Conservation (phyloP, 1,284 basidiomycete genomes). For the Peniophora sp. region DNA sequence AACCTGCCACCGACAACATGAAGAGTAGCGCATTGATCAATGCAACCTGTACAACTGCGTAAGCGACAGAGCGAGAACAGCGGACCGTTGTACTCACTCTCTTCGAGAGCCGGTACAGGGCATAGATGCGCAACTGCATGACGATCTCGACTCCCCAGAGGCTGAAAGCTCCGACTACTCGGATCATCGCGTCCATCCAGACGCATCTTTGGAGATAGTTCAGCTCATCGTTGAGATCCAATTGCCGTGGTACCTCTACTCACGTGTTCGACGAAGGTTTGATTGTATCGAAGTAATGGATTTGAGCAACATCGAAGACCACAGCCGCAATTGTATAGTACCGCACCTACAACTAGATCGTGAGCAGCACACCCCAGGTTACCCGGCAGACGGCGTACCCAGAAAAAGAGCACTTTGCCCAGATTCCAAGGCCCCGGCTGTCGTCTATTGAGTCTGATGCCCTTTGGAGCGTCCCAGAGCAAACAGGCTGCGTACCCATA, state of each 20-base stretch:
- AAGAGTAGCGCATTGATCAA: conserved; percentile 29
- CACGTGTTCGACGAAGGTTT: conserved; percentile 4
- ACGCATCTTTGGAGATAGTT: conserved; percentile 21
- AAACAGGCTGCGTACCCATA: background rate
- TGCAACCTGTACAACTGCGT: conserved; percentile 9
- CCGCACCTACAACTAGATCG: conserved; percentile 25
- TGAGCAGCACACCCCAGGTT: too few relatives aligned
- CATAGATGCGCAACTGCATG: conserved; percentile 33
- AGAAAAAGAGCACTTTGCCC: conserved; percentile 31
- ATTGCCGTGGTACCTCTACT: too few relatives aligned
- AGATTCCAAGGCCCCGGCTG: conserved; percentile 12
- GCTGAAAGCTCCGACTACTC: conserved; percentile 29
- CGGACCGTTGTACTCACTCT: conserved; percentile 24
- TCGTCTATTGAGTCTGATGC: background rate
- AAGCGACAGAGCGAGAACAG: too few relatives aligned
- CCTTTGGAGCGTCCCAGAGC: background rate
- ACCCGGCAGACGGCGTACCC: too few relatives aligned
- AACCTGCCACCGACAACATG: conserved; percentile 26
- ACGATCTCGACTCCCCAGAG: conserved; percentile 35
- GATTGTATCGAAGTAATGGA: conserved; percentile 26
- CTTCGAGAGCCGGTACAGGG: conserved; percentile 28
- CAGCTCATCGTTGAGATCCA: too few relatives aligned
- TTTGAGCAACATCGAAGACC: conserved; percentile 32
- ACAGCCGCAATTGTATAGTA: conserved; percentile 33
- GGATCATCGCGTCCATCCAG: conserved; percentile 27